Conservation (phyloP, 1,284 basidiomycete genomes). For the Ceraceosorus guamensis region DNA sequence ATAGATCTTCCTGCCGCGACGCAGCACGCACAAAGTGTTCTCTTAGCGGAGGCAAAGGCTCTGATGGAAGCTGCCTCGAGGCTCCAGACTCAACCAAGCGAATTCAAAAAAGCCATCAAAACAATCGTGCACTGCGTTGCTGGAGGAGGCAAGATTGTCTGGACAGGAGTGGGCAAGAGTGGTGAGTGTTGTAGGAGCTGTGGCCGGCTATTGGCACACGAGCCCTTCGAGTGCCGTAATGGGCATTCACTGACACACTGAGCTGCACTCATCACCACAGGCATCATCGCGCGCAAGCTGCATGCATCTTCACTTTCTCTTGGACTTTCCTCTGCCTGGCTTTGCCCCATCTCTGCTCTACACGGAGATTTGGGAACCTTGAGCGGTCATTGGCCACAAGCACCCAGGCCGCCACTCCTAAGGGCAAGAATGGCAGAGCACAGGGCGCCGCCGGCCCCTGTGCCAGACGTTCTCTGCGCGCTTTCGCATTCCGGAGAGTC, state of each 20-base stretch:
- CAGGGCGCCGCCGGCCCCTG: slow-evolving; percentile 18
- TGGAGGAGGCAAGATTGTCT: slow-evolving; percentile 47
- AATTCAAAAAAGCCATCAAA: background rate
- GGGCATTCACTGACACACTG: background rate
- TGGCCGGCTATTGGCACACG: background rate
- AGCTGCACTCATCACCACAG: background rate
- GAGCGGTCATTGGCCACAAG: background rate
- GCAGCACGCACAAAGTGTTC: background rate
- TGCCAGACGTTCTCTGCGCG: slow-evolving; percentile 46
- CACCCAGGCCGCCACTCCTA: background rate
- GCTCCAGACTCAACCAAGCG: background rate
- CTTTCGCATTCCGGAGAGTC: slow-evolving; percentile 50
- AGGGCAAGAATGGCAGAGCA: background rate
- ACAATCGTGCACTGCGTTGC: background rate
- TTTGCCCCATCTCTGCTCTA: slow-evolving; percentile 49
- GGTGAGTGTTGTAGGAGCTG: slow-evolving; percentile 20
- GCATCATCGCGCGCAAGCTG: slow-evolving; percentile 42
- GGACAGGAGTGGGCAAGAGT: slow-evolving; percentile 50
- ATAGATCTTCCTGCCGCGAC: background rate
- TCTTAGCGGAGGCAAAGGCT: background rate
- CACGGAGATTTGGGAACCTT: slow-evolving; percentile 49
- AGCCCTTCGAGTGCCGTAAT: background rate
- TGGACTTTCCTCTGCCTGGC: slow-evolving; percentile 48
- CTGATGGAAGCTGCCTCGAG: background rate
- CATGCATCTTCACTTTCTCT: slow-evolving; percentile 36